Conservation (phyloP, 2,329 filamentous ascomycete species). For the Colletotrichum melonis region DNA sequence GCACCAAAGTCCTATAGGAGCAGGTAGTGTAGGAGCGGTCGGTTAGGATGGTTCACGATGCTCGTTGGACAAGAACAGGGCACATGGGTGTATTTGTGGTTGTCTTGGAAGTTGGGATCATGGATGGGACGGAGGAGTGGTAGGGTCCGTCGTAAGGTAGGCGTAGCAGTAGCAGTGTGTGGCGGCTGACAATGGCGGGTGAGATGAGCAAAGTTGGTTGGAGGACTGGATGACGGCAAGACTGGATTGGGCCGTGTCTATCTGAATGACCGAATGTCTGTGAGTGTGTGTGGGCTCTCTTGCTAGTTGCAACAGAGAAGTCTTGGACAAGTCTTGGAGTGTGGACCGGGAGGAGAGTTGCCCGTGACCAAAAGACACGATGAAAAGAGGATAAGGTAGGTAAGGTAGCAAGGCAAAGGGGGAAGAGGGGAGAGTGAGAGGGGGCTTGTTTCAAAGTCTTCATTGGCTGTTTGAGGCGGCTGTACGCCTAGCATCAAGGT, state of each 20-base stretch:
- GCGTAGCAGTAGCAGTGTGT: neutral
- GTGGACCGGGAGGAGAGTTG: slow-evolving; percentile 29
- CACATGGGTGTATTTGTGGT: slow-evolving; percentile 5
- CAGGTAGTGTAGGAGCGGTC: neutral
- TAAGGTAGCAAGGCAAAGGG: neutral
- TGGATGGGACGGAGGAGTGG: neutral
- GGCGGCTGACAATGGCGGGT: slow-evolving; percentile 26
- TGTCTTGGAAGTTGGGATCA: slow-evolving; percentile 11
- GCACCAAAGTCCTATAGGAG: neutral
- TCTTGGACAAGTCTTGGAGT: slow-evolving; percentile 13
- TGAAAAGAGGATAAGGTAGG: neutral
- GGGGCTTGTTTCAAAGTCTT: slow-evolving; percentile 29
- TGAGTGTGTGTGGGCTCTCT: neutral
- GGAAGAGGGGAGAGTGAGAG: neutral
- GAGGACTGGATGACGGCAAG: slow-evolving; percentile 8
- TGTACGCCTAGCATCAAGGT: slow-evolving; percentile 29
- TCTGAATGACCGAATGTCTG: neutral
- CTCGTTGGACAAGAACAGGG: slow-evolving; percentile 4
- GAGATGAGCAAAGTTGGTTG: slow-evolving; percentile 29
- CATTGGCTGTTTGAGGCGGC: slow-evolving; percentile 33
- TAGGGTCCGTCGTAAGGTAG: neutral
- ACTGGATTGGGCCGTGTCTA: slow-evolving; percentile 2
- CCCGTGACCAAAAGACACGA: slow-evolving; percentile 6
- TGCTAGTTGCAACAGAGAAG: neutral
- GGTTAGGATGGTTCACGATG: neutral